Conservation (phyloP, 192 early-diverging fungal genomes). For the Backusella psychrophila region DNA sequence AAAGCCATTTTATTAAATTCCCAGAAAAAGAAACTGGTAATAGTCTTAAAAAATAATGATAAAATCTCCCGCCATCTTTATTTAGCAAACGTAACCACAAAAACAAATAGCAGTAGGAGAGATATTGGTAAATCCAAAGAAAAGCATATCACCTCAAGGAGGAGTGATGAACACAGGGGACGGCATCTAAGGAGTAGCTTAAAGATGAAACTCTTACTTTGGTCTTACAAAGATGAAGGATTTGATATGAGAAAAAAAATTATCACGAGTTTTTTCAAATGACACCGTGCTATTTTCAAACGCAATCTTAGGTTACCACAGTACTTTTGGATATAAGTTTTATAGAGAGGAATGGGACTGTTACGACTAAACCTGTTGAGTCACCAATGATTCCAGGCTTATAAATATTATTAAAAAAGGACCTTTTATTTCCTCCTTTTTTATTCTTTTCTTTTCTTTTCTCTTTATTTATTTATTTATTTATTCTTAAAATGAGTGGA, state of each 20-base stretch:
- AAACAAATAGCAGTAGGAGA: background rate
- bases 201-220: background rate
- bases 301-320: conserved; percentile 2
- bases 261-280: conserved; percentile 6
- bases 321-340: background rate
- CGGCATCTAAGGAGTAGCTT: background rate
- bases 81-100: background rate
- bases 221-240: conserved; percentile 3
- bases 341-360: background rate
- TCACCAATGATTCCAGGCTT: background rate
- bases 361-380: background rate
- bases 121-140: background rate
- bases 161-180: background rate
- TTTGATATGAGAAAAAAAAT: conserved; percentile 1
- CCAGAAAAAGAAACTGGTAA: background rate
- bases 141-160: background rate
- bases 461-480: conserved; percentile 1
- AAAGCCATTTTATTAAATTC: background rate
- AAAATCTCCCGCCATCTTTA: background rate
- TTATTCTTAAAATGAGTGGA: background rate
- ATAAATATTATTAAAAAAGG: conserved; percentile 3
- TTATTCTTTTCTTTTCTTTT: background rate
- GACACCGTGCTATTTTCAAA: conserved; percentile 3
- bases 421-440: conserved; percentile 1
- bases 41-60: background rate